These are phyloP conservation scores for Mortierella hygrophila DNA, from an alignment of 192 early-diverging fungal species.

Conservation along the genomic window DNA sequence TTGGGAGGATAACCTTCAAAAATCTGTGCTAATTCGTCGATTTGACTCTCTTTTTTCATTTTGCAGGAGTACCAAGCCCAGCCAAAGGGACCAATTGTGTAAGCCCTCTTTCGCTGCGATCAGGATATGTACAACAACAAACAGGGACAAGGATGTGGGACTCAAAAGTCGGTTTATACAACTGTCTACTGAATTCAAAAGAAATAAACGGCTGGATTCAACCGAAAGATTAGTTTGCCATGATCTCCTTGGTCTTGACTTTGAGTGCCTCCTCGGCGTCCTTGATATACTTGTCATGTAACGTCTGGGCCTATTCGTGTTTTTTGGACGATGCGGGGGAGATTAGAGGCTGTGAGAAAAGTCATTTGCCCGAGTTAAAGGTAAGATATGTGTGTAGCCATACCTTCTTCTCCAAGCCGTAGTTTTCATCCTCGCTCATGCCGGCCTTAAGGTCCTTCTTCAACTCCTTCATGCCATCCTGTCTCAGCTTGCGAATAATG, in stretches of 20 bases:
- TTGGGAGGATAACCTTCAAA: too few species aligned
- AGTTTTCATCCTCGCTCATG: conserved; percentile 68
- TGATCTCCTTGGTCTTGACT: conserved; percentile 78
- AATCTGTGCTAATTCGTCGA: background rate
- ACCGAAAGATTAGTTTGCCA: conserved; percentile 37
- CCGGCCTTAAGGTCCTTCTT: conserved; percentile 71
- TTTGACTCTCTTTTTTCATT: background rate
- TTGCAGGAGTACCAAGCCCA: conserved; percentile 40
- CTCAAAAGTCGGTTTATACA: background rate
- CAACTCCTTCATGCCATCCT: conserved; percentile 81
- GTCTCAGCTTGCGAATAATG: conserved; percentile 75
- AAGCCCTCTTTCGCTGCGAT: background rate
- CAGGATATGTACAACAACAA: conserved; percentile 25
- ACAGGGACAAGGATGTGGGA: background rate
- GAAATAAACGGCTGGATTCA: conserved; percentile 28
- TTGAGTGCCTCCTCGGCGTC: conserved; percentile 74
- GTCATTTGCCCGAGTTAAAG: background rate
- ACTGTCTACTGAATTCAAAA: conserved; percentile 1
- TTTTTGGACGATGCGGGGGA: background rate
- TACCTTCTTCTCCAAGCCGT: conserved; percentile 70
- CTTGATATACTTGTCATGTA: conserved; percentile 74
- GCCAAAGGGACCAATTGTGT: conserved; percentile 49
- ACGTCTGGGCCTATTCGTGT: conserved; percentile 63
- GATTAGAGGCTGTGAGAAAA: background rate
- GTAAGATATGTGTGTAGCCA: background rate